phyloP scores from a whole-genome alignment of 2,329 filamentous ascomycete genomes.

The Neopestalotiopsis sp. region DNA sequence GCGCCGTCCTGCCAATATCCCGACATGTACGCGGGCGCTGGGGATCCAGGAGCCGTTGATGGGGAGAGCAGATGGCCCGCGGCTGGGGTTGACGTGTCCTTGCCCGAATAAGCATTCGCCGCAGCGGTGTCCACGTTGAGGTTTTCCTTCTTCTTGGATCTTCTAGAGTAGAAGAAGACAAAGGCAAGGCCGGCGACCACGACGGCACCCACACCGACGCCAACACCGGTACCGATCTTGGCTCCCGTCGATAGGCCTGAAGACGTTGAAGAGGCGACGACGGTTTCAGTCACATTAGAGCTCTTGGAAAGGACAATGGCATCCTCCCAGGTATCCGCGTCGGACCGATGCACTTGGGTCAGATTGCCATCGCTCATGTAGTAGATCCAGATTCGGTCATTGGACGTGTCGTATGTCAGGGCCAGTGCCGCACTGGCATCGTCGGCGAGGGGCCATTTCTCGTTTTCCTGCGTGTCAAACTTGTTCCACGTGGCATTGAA shows the following conservation, averaged over 20 bases:
- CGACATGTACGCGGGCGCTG: conserved; percentile 11
- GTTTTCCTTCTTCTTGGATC: not conserved
- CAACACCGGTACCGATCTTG: conserved; percentile 24
- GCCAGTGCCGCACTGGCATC: conserved; percentile 32
- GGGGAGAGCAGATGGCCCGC: not conserved
- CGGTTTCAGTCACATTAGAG: not conserved
- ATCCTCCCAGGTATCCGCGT: conserved; percentile 31
- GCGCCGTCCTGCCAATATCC: conserved; percentile 16
- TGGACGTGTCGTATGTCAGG: conserved; percentile 28
- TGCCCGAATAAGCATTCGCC: not conserved
- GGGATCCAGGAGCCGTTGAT: not conserved
- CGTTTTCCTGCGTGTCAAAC: conserved; percentile 19
- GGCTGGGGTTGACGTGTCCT: conserved; percentile 2
- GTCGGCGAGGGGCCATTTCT: conserved; percentile 39
- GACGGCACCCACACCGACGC: conserved; percentile 34
- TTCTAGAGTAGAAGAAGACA: conserved; percentile 18
- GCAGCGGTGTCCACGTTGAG: not conserved
- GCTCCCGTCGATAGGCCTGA: conserved; percentile 18
- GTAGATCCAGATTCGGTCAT: conserved; percentile 35
- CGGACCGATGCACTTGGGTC: conserved; percentile 32
- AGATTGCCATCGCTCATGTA: conserved; percentile 36
- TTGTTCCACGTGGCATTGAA: conserved; percentile 30
- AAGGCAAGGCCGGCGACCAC: conserved; percentile 29
- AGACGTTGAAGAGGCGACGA: not conserved
- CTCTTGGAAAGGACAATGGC: conserved; percentile 27